A percentile compares a stretch with the other conserved stretches of the same genome.
These are phyloP conservation scores for Phycomyces nitens DNA, from an alignment of 192 early-diverging fungal species.

Conservation along the genomic window DNA sequence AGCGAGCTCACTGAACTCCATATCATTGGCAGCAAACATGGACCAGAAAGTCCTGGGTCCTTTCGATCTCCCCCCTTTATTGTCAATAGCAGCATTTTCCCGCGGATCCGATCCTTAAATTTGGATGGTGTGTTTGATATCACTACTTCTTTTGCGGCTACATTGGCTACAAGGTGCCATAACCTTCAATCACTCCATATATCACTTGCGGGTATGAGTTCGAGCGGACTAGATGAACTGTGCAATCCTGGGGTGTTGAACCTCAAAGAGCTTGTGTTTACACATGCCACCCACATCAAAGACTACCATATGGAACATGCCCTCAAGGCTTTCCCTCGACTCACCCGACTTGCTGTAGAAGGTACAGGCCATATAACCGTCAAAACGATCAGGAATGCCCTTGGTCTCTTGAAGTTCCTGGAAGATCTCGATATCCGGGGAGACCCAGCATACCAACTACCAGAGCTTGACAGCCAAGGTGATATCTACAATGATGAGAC, in stretches of 20 bases:
- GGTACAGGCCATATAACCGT: not conserved
- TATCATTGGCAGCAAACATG: conserved; percentile 23
- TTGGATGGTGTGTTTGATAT: conserved; percentile 8
- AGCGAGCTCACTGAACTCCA: conserved; percentile 12
- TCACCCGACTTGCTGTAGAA: not conserved
- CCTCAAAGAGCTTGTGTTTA: conserved; percentile 11
- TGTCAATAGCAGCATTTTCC: not conserved
- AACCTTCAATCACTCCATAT: not conserved
- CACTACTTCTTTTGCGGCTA: not conserved
- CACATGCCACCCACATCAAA: conserved; percentile 21
- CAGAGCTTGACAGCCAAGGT: not conserved
- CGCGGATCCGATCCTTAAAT: not conserved
- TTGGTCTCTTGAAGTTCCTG: not conserved
- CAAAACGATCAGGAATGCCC: not conserved
- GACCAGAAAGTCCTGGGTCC: not conserved
- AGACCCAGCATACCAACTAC: not conserved
- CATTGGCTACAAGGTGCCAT: not conserved
- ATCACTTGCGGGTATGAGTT: conserved; percentile 4
- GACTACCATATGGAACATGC: not conserved
- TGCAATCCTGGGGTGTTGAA: not conserved
- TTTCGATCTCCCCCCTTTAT: not conserved
- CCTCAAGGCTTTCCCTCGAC: not conserved
- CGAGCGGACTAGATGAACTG: not conserved
- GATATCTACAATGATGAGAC: no score
- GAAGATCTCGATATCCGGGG: not conserved